A percentile compares a stretch with the other conserved stretches of the same genome.
These are phyloP conservation scores for Sporisorium iseilematis-ciliati DNA, from an alignment of 1,284 basidiomycete species.

Conservation along the genomic window DNA sequence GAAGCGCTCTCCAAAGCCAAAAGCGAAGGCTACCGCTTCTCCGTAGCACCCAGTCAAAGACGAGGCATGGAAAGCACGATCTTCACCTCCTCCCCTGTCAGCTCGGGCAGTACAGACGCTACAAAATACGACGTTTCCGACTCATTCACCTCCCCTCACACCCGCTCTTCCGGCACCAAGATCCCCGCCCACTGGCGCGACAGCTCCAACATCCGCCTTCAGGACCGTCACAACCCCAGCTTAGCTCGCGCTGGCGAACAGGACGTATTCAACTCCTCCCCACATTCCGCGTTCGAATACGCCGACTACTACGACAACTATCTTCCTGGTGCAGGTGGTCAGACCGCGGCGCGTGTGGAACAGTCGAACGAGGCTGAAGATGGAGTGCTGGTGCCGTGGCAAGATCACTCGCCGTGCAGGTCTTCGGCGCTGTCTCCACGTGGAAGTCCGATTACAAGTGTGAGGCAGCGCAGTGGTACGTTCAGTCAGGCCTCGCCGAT, in stretches of 20 bases:
- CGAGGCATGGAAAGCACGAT: background rate
- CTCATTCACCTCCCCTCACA: background rate
- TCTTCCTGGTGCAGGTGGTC: background rate
- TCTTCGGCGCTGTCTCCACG: constrained; percentile 36
- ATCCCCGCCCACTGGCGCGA: constrained; percentile 30
- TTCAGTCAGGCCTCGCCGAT: constrained; percentile 2
- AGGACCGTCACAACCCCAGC: background rate
- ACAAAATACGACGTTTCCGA: constrained; percentile 12
- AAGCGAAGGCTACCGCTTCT: background rate
- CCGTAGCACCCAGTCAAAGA: background rate
- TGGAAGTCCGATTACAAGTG: constrained; percentile 2
- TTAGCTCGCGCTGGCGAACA: background rate
- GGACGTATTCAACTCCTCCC: constrained; percentile 13
- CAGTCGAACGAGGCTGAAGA: background rate
- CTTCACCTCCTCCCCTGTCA: background rate
- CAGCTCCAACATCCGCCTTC: constrained; percentile 3
- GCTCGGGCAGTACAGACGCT: background rate
- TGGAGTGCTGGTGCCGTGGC: constrained; percentile 13
- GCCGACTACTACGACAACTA: constrained; percentile 27
- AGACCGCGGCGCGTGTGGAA: background rate
- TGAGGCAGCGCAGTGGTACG: constrained; percentile 35
- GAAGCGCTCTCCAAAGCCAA: constrained; percentile 23
- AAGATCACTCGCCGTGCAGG: constrained; percentile 21
- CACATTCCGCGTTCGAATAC: constrained; percentile 38
- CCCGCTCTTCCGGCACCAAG: background rate